A percentile compares a stretch with the other conserved stretches of the same genome.
Evolutionary conservation across 768 basidiomycete species (phyloP).

Genomic region (Piloderma croceum): DNA sequence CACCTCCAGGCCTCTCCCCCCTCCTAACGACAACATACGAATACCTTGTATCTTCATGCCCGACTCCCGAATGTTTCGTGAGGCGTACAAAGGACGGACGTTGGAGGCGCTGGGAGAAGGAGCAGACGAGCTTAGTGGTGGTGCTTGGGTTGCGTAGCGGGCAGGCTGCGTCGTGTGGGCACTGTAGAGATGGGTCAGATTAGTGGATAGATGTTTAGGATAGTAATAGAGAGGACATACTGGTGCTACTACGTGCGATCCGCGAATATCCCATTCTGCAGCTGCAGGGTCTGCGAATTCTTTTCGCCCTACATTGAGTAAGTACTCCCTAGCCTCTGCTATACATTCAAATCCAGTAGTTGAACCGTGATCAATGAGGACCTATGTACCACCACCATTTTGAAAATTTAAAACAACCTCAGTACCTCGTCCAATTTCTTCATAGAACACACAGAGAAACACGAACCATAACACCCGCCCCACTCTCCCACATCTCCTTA

Average conservation of each 20-base stretch:
- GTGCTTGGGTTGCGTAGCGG: conserved; percentile 63
- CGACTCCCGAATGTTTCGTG: conserved; percentile 81
- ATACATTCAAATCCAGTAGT: conserved; percentile 70
- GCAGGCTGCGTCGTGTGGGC: conserved; percentile 85
- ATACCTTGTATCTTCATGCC: conserved; percentile 84
- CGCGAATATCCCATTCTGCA: conserved; percentile 34
- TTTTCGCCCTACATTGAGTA: conserved; percentile 59
- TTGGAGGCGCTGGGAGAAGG: conserved; percentile 84
- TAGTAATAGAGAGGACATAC: conserved; percentile 39
- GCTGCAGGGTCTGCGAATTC: conserved; percentile 46
- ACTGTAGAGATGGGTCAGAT: conserved; percentile 41
- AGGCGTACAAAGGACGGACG: conserved; percentile 78
- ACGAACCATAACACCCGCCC: conserved; percentile 73
- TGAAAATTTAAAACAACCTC: not conserved
- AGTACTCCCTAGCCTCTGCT: conserved; percentile 68
- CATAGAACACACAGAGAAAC: conserved; percentile 3
- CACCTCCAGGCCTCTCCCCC: conserved; percentile 54
- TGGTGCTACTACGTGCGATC: conserved; percentile 84
- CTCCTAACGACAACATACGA: conserved; percentile 87
- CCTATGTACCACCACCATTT: conserved; percentile 33
- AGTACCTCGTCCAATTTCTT: too few species aligned
- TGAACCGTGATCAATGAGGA: conserved; percentile 83
- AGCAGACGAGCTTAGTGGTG: conserved; percentile 57
- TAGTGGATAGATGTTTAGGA: conserved; percentile 1
- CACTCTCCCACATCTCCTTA: conserved; percentile 88